These are phyloP conservation scores for Boletellus emodensis DNA, from an alignment of 768 basidiomycete genomes.

Conservation along the genomic window DNA sequence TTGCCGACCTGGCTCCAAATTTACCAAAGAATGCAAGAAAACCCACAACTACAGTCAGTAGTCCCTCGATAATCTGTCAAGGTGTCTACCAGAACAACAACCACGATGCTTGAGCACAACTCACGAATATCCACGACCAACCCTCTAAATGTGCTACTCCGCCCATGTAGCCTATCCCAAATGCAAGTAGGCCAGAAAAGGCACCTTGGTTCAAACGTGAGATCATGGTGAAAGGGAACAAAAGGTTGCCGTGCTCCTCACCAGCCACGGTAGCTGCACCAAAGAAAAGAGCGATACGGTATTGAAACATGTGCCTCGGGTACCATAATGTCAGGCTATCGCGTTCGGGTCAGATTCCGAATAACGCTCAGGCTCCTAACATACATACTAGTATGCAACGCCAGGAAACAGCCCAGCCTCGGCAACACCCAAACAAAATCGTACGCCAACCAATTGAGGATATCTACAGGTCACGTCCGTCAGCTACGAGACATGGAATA, in stretches of 20 bases:
- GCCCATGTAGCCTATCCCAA: constrained; percentile 50
- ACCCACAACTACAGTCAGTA: constrained; percentile 55
- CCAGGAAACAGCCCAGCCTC: constrained; percentile 75
- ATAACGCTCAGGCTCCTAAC: neutral
- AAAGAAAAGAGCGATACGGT: constrained; percentile 61
- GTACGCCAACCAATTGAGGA: constrained; percentile 54
- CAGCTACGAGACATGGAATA: neutral
- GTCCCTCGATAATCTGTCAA: constrained; percentile 35
- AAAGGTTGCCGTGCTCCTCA: neutral
- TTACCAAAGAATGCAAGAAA: constrained; percentile 48
- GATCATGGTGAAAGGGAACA: neutral
- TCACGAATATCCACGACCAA: constrained; percentile 69
- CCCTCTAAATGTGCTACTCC: constrained; percentile 44
- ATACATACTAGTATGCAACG: constrained; percentile 67
- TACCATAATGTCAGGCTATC: constrained; percentile 64
- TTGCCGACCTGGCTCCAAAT: neutral
- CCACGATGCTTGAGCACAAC: constrained; percentile 8
- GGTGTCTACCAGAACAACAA: neutral
- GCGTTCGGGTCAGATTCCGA: neutral
- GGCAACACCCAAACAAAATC: constrained; percentile 57
- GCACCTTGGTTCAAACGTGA: constrained; percentile 32
- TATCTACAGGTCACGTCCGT: constrained; percentile 39
- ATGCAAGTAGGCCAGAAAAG: constrained; percentile 58
- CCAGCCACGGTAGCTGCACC: constrained; percentile 62
- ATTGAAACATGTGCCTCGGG: constrained; percentile 55